phyloP scores from a whole-genome alignment of 192 early-diverging fungal species.

The Glomus cerebriforme region DNA sequence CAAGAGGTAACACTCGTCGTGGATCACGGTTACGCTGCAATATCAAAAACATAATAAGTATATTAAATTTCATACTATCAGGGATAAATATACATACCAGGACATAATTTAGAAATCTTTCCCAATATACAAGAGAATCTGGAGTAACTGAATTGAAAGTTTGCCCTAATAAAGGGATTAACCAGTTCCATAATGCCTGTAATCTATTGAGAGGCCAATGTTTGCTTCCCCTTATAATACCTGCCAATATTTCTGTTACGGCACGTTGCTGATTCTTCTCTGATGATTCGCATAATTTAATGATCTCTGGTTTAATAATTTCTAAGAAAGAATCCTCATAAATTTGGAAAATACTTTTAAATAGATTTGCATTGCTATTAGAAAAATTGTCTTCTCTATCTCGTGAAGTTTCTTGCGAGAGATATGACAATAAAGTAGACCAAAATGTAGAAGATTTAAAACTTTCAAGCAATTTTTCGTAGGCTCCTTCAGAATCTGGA shows the following conservation, averaged over 20 bases:
- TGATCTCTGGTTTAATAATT: slow-evolving; percentile 57
- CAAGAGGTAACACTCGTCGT: slow-evolving; percentile 73
- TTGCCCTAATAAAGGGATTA: slow-evolving; percentile 62
- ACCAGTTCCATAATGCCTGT: slow-evolving; percentile 68
- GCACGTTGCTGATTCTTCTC: slow-evolving; percentile 82
- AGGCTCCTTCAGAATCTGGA: slow-evolving; percentile 53
- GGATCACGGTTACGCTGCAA: slow-evolving; percentile 68
- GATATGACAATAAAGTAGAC: slow-evolving; percentile 60
- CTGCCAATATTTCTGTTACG: slow-evolving; percentile 76
- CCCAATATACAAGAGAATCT: slow-evolving; percentile 80
- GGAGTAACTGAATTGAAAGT: slow-evolving; percentile 68
- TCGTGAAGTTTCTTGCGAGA: slow-evolving; percentile 68
- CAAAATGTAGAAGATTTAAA: slow-evolving; percentile 69
- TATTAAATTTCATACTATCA: not conserved
- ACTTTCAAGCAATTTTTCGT: slow-evolving; percentile 52
- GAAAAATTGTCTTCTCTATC: slow-evolving; percentile 71
- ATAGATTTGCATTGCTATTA: slow-evolving; percentile 59
- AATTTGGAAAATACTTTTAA: slow-evolving; percentile 69
- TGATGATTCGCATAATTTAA: slow-evolving; percentile 52
- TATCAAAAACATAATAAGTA: not conserved
- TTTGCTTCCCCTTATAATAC: slow-evolving; percentile 84
- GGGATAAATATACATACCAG: slow-evolving; percentile 34
- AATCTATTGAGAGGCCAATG: slow-evolving; percentile 67
- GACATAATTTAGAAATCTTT: slow-evolving; percentile 63
- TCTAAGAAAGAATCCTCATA: slow-evolving; percentile 65